Evolutionary conservation across 306 rosid species (phyloP).

Genomic region (Cicer pinnatifidum): DNA sequence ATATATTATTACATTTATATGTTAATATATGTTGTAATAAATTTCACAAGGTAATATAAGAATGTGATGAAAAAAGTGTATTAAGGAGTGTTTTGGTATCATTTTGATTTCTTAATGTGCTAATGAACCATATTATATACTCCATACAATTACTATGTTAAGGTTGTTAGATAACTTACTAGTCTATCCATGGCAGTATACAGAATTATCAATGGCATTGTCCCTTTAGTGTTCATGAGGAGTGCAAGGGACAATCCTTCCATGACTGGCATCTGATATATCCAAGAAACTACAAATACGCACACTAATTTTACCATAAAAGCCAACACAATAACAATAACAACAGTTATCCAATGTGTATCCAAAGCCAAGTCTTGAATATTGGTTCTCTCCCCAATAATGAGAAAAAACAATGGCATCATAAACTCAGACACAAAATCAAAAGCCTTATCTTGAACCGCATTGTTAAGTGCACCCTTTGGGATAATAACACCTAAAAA

Average conservation of each 20-base stretch:
- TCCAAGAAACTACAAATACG: neutral
- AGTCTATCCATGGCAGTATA: conserved; percentile 44
- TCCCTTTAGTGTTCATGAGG: conserved; percentile 56
- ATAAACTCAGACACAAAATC: conserved; percentile 46
- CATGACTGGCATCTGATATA: conserved; percentile 39
- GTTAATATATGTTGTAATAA: neutral
- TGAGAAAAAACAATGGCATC: conserved; percentile 50
- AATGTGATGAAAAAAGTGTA: neutral
- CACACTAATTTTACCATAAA: conserved; percentile 38
- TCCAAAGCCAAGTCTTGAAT: neutral
- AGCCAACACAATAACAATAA: conserved; percentile 44
- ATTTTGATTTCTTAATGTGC: neutral
- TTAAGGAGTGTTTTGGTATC: neutral
- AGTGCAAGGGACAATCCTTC: conserved; percentile 50
- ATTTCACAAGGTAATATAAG: neutral
- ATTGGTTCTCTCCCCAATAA: conserved; percentile 39
- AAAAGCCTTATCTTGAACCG: conserved; percentile 45
- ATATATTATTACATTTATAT: neutral
- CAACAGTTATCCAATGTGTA: neutral
- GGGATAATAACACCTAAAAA: conserved; percentile 50
- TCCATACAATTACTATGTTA: neutral
- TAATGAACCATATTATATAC: neutral
- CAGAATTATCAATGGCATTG: conserved; percentile 42
- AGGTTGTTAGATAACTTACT: conserved; percentile 42
- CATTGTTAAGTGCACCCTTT: conserved; percentile 41